Percentiles rank a stretch among this genome's conserved stretches.
These are phyloP conservation scores for Beauveria sp. DNA, from an alignment of 2,329 filamentous ascomycete species.

Conservation along the genomic window DNA sequence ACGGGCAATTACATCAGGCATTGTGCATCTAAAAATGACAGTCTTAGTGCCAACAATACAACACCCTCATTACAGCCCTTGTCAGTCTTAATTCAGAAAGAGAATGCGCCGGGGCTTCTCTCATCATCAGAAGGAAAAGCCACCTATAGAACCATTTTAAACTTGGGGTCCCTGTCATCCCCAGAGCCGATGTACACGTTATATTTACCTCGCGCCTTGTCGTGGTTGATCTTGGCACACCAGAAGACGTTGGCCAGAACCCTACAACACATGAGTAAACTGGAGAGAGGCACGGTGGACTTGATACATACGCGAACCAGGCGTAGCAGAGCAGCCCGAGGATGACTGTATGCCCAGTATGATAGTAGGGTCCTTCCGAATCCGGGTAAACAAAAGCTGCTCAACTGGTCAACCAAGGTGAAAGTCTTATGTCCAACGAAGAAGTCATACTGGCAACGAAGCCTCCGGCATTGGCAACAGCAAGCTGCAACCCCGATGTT, in stretches of 20 bases:
- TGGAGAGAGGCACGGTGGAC: background rate
- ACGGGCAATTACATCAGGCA: background rate
- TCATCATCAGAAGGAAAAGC: background rate
- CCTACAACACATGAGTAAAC: slow-evolving; percentile 25
- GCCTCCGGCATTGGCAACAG: slow-evolving; percentile 59
- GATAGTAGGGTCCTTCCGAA: slow-evolving; percentile 47
- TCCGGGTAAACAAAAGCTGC: slow-evolving; percentile 53
- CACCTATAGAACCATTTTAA: slow-evolving; percentile 49
- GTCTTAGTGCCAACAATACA: too few relatives aligned
- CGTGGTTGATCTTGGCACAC: slow-evolving; percentile 55
- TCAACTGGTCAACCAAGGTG: background rate
- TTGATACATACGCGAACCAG: slow-evolving; percentile 52
- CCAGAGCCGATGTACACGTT: slow-evolving; percentile 47
- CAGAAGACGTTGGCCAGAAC: slow-evolving; percentile 54
- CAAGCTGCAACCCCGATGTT: slow-evolving; percentile 56
- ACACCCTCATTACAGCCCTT: too few relatives aligned
- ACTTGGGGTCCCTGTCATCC: slow-evolving; percentile 57
- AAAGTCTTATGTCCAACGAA: fast-evolving
- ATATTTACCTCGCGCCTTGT: slow-evolving; percentile 54
- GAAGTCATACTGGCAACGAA: slow-evolving; percentile 49
- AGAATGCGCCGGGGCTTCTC: background rate
- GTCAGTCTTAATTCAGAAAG: too few relatives aligned
- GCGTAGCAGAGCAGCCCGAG: slow-evolving; percentile 51
- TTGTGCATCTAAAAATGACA: too few relatives aligned
- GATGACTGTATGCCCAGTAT: slow-evolving; percentile 54